Evolutionary conservation across 805 yeast genomes (phyloP), one percentile per base, ranked within the genome.

Genomic region (Candida boleticola): DNA sequence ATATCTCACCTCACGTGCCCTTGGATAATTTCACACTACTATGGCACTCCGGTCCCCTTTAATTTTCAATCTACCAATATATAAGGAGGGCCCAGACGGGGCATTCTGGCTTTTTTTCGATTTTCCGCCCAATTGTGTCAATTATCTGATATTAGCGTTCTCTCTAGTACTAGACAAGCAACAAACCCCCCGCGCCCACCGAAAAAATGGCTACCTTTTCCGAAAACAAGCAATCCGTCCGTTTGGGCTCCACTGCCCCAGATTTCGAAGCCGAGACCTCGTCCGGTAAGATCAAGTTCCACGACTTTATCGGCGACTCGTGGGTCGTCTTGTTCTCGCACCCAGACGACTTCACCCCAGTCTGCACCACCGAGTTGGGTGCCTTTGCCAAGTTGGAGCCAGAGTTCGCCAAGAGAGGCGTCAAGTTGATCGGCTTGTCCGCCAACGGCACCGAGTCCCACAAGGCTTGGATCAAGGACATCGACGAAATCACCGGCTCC

Each of bases 341-440:
- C 59, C 89, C 89, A 42, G 88, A 82, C 50, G 89, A 83, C 60
- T 83, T 79, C 71, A 83, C 89, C 17, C 89, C 89, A 27, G 86
- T 83, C 37, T 83, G 89, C 61, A 83, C 89, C 49, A 83, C 89
- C 39, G 89, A 83, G 62, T 70, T 83, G 45, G 89, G 89, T 48
- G 89, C 88, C 5, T 82, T 83, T 55, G 83, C 88, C 49, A 76
- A 79, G 57, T 68, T 83, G 57, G 80, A 82, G 57, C 84, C 85
- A 11, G 88, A 83, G 59, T 83, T 83, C 57, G 71, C 70, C 52
- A 74, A 77, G 60, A 73, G 88, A 60, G 76, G 77, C 43, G 82
- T 82, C 42, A 81, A 82, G 55, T 69, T 83, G 57, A 75, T 83
- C 57, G 89, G 88, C 29, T 68, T 83, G 45, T 80, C 85, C 25